Evolutionary conservation across 805 yeast species (phyloP), one percentile per base, ranked within the genome.

Genomic region (Torulaspora franciscae): DNA sequence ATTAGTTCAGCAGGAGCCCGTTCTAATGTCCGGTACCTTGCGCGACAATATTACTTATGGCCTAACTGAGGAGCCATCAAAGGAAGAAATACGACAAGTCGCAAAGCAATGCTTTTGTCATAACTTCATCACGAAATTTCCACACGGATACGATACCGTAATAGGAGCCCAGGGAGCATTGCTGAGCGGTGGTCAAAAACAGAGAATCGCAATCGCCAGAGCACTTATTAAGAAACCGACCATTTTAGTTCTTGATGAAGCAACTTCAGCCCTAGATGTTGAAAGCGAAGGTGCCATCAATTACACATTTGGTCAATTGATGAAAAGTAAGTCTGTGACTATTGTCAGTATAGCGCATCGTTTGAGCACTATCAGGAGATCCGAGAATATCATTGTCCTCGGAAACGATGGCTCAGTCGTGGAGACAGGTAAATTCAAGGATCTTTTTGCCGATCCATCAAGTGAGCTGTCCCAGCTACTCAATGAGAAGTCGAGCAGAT

Each of bases 331-430:
- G 40, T 70, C 80, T 14, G 65, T 81, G 38, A 91, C 97, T 0
- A 80, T 89, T 2, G 85, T 93, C 35, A 84, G 95, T 43, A 90
- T 93, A 56, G 98, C 98, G 2, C 99, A 91, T 64, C 75, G 98
- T 54, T 70, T 90, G 47, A 84, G 96, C 15, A 93, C 99, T 0
- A 93, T 93, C 46, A 79, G 82, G 54, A 80, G 90, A 66, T 85
- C 96, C 45, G 89, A 87, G 49, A 74, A 84, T 50, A 80, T 91
- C 10, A 80, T 93, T 51, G 98, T 93, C 3, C 70, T 93, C 29
- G 90, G 87, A 36, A 72, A 77, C 41, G 84, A 87, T 34, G 95
- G 96, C 11, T 77, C 76, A 40, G 93, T 88, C 37, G 88, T 81
- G 6, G 95, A 86, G 64, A 75, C 75, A 44, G 95, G 93, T 26